Base-by-base conservation (phyloP, 2,329 filamentous ascomycete genomes). In the Thelonectria discophora region DNA sequence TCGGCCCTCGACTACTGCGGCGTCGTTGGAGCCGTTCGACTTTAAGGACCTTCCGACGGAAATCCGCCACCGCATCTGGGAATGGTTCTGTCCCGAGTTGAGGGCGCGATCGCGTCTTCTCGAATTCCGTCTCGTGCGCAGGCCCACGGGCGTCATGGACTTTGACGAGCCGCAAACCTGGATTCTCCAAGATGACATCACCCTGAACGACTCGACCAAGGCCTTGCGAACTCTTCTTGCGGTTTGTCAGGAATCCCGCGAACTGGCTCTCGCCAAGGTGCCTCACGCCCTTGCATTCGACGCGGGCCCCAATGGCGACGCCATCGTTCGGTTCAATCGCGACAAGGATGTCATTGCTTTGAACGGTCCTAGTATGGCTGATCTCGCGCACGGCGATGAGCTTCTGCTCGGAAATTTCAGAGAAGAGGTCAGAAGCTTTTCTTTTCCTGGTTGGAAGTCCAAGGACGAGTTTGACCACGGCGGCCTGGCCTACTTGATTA, bases 221-320 rank as follows among this genome's bases (percentile, higher is more conserved):
- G 50, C 65, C 2, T 54, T 74, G 1, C 73, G 77, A 8, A 58
- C 64, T 4, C 62, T 80, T 13, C 64, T 79, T 32, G 72, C 77
- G 2, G 70, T 76, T 9, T 70, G 78, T 39, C 65, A 69, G 8
- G 77, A 79, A 62, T 76, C 76, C n/a, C 78, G 78, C 24, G 65
- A 58, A 13, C 56, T 78, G 3, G 78, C 71, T 5, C 60, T 72
- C 40, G 69, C 65, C 8, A 64, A 58, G 3, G 75, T 74, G 10
- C 78, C 78, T 0, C 65, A 80, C 21, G 62, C 71, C 12, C 62
- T 80, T 20, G 50, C 34, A 27, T 68, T 80, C 1, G 67, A 74
- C 3, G 64, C 56, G 4, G 62, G 61, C 0, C 59, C 45, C n/a
- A 30, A 65, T 5, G 68, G 68, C 7, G 66, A 73, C 4, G 70